Conservation (phyloP, 768 basidiomycete genomes). For the Suillus cothurnatus region DNA sequence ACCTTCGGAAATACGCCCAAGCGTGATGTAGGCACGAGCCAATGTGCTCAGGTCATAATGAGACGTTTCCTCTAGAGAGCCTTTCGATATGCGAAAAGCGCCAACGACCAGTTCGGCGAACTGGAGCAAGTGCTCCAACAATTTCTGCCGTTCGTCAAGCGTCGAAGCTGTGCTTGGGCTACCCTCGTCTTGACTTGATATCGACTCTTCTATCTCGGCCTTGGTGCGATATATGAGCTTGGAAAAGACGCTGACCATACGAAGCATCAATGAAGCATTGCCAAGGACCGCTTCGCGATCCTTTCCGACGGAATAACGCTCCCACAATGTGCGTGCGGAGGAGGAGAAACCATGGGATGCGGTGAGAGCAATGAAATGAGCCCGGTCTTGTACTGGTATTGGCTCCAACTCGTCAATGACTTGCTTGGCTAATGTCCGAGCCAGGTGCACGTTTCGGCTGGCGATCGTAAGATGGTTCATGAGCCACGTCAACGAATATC, state of each 20-base stretch:
- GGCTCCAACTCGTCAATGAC: slow-evolving; percentile 42
- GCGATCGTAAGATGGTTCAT: slow-evolving; percentile 44
- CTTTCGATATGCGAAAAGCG: slow-evolving; percentile 44
- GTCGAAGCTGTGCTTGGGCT: slow-evolving; percentile 26
- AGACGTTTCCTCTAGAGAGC: slow-evolving; percentile 47
- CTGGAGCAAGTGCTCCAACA: slow-evolving; percentile 17
- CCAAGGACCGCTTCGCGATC: slow-evolving; percentile 45
- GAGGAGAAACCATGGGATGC: slow-evolving; percentile 51
- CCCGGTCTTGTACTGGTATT: slow-evolving; percentile 48
- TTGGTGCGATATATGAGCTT: slow-evolving; percentile 25
- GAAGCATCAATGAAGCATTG: slow-evolving; percentile 43
- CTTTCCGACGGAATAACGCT: slow-evolving; percentile 48
- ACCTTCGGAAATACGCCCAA: slow-evolving; percentile 50
- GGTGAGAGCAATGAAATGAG: slow-evolving; percentile 47
- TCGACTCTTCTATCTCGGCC: slow-evolving; percentile 17
- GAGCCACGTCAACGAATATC: slow-evolving; percentile 51
- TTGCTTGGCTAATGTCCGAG: slow-evolving; percentile 52
- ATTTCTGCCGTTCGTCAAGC: not conserved
- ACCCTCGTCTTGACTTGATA: slow-evolving; percentile 5
- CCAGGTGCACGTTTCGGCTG: slow-evolving; percentile 45
- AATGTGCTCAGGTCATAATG: slow-evolving; percentile 60
- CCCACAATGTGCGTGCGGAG: slow-evolving; percentile 58
- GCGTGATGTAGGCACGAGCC: slow-evolving; percentile 62
- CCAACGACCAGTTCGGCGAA: slow-evolving; percentile 51
- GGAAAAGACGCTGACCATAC: slow-evolving; percentile 46